These are phyloP conservation scores for Brasenia schreberi DNA, from an alignment of 164 flowering plant genomes.

Conservation along the genomic window DNA sequence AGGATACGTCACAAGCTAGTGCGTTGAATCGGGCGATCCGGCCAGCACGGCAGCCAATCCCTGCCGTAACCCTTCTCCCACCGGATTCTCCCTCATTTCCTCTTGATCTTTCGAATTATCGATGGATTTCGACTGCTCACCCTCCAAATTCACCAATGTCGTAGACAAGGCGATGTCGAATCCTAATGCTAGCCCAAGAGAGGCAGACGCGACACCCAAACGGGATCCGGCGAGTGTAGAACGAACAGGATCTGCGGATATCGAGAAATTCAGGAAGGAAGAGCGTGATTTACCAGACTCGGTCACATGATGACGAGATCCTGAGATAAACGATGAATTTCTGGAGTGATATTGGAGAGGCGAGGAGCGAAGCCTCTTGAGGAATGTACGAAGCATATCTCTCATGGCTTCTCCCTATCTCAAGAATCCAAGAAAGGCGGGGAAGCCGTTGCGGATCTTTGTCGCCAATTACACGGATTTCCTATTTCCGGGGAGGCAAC, in stretches of 20 bases:
- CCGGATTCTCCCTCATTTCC: no score
- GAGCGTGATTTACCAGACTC: neutral
- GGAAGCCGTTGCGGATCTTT: no score
- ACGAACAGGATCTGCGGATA: neutral
- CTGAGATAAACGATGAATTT: neutral
- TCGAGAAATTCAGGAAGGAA: neutral
- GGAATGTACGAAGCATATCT: neutral
- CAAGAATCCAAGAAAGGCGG: no score
- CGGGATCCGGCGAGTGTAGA: neutral
- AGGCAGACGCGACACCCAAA: neutral
- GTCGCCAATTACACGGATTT: no score
- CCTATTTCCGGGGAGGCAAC: no score
- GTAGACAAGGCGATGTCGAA: neutral
- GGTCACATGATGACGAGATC: neutral
- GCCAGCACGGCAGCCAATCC: neutral
- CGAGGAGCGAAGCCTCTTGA: neutral
- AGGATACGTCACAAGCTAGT: no score
- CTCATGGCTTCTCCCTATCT: neutral
- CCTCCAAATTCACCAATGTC: no score
- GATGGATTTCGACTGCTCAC: neutral
- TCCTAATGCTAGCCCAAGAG: neutral
- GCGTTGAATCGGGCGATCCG: neutral
- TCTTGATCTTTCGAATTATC: no score
- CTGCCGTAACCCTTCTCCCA: no score
- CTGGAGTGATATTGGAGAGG: neutral